These are phyloP conservation scores for Tetracladium setigerum DNA, from an alignment of 495 filamentous ascomycete species.

Conservation along the genomic window DNA sequence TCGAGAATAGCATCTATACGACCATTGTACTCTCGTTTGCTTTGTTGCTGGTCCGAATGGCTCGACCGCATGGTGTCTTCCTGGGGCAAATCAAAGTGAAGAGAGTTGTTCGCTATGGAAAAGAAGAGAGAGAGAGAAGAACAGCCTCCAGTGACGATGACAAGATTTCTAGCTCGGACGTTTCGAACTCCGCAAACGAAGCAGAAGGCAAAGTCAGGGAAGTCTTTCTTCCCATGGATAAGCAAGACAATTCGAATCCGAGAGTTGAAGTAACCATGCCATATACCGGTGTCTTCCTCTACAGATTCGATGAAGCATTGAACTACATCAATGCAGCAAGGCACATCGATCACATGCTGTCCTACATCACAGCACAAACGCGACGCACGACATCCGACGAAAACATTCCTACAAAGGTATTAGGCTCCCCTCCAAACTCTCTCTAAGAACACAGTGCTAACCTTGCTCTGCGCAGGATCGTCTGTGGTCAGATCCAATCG, in stretches of 20 bases:
- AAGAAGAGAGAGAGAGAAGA: slow-evolving; percentile 3
- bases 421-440: slow-evolving; percentile 23
- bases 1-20: slow-evolving; percentile 46
- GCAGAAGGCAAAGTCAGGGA: slow-evolving; percentile 28
- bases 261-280: slow-evolving; percentile 67
- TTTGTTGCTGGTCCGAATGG: slow-evolving; percentile 38
- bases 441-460: slow-evolving; percentile 22
- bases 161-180: neutral
- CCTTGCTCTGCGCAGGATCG: neutral
- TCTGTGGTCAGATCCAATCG: slow-evolving; percentile 10
- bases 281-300: slow-evolving; percentile 92
- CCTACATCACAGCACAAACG: slow-evolving; percentile 34
- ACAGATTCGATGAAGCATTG: slow-evolving; percentile 90
- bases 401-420: slow-evolving; percentile 7
- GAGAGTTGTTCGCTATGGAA: slow-evolving; percentile 8
- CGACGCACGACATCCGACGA: slow-evolving; percentile 29
- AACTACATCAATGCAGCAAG: slow-evolving; percentile 79
- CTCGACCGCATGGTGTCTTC: slow-evolving; percentile 36
- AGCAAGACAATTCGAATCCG: slow-evolving; percentile 84
- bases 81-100: slow-evolving; percentile 26
- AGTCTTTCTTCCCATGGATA: slow-evolving; percentile 80
- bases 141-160: slow-evolving; percentile 6
- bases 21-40: slow-evolving; percentile 34
- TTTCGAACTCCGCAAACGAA: neutral
- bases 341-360: slow-evolving; percentile 37